Percentiles rank a stretch among this genome's conserved stretches.
phyloP scores from a whole-genome alignment of 176 grass and related monocot species.

The Stipa capillata region DNA sequence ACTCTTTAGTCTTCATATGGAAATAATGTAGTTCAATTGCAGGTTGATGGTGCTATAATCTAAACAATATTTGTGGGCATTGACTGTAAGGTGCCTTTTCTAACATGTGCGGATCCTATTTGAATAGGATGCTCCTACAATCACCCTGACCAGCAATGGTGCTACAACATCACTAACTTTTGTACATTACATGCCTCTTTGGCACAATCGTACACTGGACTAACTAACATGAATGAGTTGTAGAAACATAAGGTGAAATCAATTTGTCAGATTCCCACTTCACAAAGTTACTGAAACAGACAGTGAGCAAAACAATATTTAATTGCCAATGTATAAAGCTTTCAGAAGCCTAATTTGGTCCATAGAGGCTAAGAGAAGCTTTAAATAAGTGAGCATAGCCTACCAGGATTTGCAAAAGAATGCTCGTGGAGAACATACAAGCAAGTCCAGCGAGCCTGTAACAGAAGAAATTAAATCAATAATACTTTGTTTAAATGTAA shows the following conservation, averaged over 20 bases:
- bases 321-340: neutral
- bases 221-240: neutral
- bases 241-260: neutral
- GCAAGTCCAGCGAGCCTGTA: slow-evolving; percentile 88
- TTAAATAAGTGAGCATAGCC: neutral
- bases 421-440: slow-evolving; percentile 93
- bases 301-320: neutral
- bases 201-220: neutral
- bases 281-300: neutral
- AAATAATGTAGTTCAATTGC: neutral
- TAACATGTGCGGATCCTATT: neutral
- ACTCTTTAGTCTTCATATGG: neutral
- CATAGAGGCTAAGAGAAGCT: neutral
- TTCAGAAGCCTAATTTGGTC: neutral
- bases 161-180: neutral
- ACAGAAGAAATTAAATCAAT: neutral
- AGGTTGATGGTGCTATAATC: neutral
- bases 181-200: neutral
- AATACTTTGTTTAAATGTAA: neutral
- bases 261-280: neutral
- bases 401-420: slow-evolving; percentile 96
- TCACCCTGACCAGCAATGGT: neutral
- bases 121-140: neutral
- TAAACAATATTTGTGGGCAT: neutral
- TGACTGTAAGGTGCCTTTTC: neutral